These are phyloP conservation scores for Hyaloscypha hepaticicola DNA, from an alignment of 495 filamentous ascomycete genomes.

Conservation along the genomic window DNA sequence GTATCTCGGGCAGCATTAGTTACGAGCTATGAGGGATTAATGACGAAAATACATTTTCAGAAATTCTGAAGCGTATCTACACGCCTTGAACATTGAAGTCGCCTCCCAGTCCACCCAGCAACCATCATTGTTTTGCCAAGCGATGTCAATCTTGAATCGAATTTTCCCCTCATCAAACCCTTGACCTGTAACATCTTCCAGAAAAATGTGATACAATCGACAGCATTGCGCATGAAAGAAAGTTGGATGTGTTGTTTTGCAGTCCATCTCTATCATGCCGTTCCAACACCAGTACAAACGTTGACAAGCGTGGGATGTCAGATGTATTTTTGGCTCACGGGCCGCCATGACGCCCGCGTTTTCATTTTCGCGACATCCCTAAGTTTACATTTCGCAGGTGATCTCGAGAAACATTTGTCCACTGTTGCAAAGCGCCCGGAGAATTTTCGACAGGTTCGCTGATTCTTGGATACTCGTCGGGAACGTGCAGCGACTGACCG, in stretches of 20 bases:
- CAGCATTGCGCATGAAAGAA: neutral
- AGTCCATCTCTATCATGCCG: neutral
- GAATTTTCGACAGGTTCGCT: neutral
- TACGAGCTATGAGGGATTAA: neutral
- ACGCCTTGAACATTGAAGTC: neutral
- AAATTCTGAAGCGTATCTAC: no score
- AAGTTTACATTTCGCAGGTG: neutral
- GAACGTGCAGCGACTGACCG: neutral
- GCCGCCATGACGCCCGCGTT: neutral
- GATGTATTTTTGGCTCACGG: neutral
- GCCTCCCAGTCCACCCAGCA: neutral
- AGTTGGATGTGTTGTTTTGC: neutral
- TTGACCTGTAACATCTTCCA: constrained; percentile 2
- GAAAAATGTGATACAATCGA: constrained; percentile 5
- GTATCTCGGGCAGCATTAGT: neutral
- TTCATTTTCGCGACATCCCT: constrained; percentile 1
- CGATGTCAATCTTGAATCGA: neutral
- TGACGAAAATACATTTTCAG: neutral
- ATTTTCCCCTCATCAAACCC: neutral
- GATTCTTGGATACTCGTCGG: neutral
- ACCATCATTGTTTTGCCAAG: neutral
- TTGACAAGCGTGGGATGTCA: neutral
- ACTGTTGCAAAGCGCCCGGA: neutral
- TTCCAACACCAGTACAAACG: neutral
- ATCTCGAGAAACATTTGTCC: neutral